Percentiles rank a stretch among this genome's conserved stretches.
phyloP scores from a whole-genome alignment of 352 stramenopile genomes.

The Phytophthora pisi region DNA sequence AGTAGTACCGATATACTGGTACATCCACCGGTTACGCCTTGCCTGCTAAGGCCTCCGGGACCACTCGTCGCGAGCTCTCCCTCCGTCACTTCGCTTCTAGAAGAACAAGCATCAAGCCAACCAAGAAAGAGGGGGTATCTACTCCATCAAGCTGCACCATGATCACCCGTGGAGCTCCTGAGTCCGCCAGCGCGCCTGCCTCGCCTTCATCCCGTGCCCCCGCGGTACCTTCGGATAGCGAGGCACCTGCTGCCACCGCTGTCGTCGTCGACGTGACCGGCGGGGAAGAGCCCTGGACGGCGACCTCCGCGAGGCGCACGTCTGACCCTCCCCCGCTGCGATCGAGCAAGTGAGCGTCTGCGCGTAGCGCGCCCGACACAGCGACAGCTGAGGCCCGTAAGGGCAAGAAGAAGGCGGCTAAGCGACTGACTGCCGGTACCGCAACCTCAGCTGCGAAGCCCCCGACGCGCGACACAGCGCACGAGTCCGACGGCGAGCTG shows the following conservation, averaged over 20 bases:
- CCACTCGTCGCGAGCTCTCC: not conserved
- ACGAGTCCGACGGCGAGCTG: not conserved
- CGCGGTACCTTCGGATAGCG: slow-evolving; percentile 6
- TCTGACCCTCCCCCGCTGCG: not conserved
- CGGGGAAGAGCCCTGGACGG: slow-evolving; percentile 7
- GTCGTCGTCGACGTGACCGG: slow-evolving; percentile 19
- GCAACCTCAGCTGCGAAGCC: not conserved
- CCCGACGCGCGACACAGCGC: not conserved
- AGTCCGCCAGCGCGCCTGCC: slow-evolving; percentile 6
- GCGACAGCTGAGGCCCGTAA: not conserved
- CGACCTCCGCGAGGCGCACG: slow-evolving; percentile 6
- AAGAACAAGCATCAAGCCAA: slow-evolving; percentile 7
- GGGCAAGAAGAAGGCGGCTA: not conserved
- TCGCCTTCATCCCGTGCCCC: slow-evolving; percentile 12
- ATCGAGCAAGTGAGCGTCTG: not conserved
- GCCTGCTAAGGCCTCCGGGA: too few species aligned
- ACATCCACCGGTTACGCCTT: not conserved
- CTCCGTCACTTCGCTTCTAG: slow-evolving; percentile 7
- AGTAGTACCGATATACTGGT: not conserved
- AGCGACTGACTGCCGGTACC: not conserved
- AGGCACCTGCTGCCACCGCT: not conserved
- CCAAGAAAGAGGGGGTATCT: slow-evolving; percentile 7
- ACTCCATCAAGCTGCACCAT: not conserved
- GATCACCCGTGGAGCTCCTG: slow-evolving; percentile 12
- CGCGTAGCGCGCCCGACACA: not conserved